These are phyloP conservation scores for Phytophthora citrophthora DNA, from an alignment of 352 stramenopile species.

Conservation along the genomic window DNA sequence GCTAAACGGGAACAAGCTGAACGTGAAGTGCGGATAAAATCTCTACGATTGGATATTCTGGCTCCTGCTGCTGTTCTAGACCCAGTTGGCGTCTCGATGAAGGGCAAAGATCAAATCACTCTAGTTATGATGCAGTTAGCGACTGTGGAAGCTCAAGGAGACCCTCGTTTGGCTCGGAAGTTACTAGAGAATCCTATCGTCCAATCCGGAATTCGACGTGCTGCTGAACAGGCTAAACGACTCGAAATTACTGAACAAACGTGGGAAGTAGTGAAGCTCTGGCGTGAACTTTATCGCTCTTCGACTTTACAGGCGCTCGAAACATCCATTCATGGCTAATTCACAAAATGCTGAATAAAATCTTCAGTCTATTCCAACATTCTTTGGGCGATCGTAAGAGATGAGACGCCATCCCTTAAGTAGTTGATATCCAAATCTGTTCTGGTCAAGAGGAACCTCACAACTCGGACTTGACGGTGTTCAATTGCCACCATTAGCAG, in stretches of 20 bases:
- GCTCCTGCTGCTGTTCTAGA: slow-evolving; percentile 28
- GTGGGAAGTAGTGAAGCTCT: slow-evolving; percentile 64
- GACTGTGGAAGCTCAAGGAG: slow-evolving; percentile 59
- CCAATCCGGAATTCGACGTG: slow-evolving; percentile 42
- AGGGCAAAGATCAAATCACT: slow-evolving; percentile 16
- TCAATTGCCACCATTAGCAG: slow-evolving; percentile 45
- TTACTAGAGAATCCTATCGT: slow-evolving; percentile 40
- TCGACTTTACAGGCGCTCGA: slow-evolving; percentile 42
- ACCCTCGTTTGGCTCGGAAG: slow-evolving; percentile 44
- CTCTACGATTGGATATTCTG: slow-evolving; percentile 56
- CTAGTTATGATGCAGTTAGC: slow-evolving; percentile 49
- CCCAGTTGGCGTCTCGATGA: slow-evolving; percentile 12
- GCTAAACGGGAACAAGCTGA: slow-evolving; percentile 45
- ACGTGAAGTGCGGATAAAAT: slow-evolving; percentile 32
- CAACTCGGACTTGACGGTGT: slow-evolving; percentile 7
- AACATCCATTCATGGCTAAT: neutral
- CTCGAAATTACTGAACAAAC: slow-evolving; percentile 37
- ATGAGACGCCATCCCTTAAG: slow-evolving; percentile 16
- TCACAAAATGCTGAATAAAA: no score
- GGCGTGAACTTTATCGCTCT: slow-evolving; percentile 60
- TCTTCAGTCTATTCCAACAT: no score
- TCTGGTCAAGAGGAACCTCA: slow-evolving; percentile 35
- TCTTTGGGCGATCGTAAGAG: slow-evolving; percentile 16
- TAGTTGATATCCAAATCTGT: slow-evolving; percentile 29
- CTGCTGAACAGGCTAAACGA: slow-evolving; percentile 51